Evolutionary conservation across 2,329 filamentous ascomycete species (phyloP), one percentile per base, ranked within the genome.

Genomic region (Monosporascus sp.): DNA sequence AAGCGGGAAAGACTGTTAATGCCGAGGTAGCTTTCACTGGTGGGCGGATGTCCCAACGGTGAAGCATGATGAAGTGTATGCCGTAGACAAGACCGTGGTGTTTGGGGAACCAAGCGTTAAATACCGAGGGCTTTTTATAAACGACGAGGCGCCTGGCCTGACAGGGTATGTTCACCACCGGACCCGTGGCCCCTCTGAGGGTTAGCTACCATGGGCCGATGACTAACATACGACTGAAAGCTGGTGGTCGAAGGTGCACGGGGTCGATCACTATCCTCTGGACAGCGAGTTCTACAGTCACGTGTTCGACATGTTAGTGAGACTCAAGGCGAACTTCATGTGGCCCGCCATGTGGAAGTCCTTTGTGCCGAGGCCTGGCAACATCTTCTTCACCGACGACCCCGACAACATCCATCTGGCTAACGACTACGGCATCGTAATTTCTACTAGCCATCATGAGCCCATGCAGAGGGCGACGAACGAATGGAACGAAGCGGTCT

Each of bases 331-430:
- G 2, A 87, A 87, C 62, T 86, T 84, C 57, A 69, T 87, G 50
- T 87, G 84, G 84, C 84, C 83, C 0, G 82, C 84, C 0, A 83
- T 83, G 77, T 87, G 84, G 60, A 55, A 59, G 82, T 76, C 78
- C 6, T 72, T 69, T 14, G 73, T 72, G 38, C 74, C 74, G 2
- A 70, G 70, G 3, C 75, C 74, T 0, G 74, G 74, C 8, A 76
- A 77, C 37, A 81, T 80, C 57, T 86, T 88, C 68, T 81, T 82
- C 59, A 76, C 81, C 0, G 84, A 86, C 48, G 83, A 87, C 49
- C 71, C 76, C 0, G 68, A 74, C 6, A 86, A 80, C 47, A 79
- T 84, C 55, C 72, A 74, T 3, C 72, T 83, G 5, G 84, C 84
- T 0, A 80, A 87, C 51, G 76, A 79, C 51, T 86, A 83, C 54